Base-by-base conservation (phyloP, 768 basidiomycete species). In the Mycena vulgaris region DNA sequence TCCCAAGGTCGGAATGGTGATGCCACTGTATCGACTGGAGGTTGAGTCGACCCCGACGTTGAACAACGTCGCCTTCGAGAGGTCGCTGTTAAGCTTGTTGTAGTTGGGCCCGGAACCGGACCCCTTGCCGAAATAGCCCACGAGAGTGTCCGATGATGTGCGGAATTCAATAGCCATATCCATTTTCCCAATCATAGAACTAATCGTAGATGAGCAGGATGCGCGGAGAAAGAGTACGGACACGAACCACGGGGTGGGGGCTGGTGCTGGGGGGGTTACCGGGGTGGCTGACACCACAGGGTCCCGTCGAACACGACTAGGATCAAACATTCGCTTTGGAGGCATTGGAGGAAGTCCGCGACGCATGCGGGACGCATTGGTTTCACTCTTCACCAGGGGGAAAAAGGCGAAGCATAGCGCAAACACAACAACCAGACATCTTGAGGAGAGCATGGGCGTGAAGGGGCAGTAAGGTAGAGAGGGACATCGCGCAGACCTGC, bases 271-370 rank as follows among this genome's bases (percentile, higher is more conserved):
- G n/a, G n/a, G n/a, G n/a, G n/a, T n/a, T n/a, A n/a, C n/a, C n/a
- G 42, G 42, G 23, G n/a, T 47, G 45, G 45, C 7, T 21, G 45
- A 47, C 8, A 33, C 10, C 9, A 3, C n/a, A 19, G 51, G 51
- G 33, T 31, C 31, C 14, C 53, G 53, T 37, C 17, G 7, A 35
- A 56, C 33, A 13, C 53, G 53, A 9, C 21, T 33, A 11, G 53
- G 28, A 8, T 53, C 16, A 37, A 56, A 35, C n/a, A 35, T 23
- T 37, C 33, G 53, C 21, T 35, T 56, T 21, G 53, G 53, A 33
- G 53, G 31, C 21, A n/a, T 8, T n/a, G 53, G 53, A 37, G 31
- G 53, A 37, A 56, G 53, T 19, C 53, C 53, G 35, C 53, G 53
- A 23, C 33, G 30, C 53, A 56, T 56, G 33, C 53, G 31, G 33